These are phyloP conservation scores for Chlamydomonas incerta DNA, from an alignment of 139 green algal genomes.

Conservation along the genomic window DNA sequence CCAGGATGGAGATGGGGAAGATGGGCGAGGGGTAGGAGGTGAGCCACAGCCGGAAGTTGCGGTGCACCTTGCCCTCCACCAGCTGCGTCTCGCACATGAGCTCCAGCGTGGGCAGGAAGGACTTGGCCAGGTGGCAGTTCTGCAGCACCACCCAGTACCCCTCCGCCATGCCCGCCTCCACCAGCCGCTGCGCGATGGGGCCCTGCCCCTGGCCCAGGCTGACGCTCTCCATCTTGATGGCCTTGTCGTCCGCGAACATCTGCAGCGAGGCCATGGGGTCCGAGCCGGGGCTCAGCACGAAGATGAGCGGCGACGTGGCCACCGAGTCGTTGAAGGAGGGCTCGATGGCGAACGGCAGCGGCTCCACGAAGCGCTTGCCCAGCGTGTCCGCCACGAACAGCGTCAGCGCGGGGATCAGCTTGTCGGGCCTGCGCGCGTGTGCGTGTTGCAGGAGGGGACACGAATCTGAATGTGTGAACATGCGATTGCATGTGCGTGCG, in stretches of 20 bases:
- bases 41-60: slow-evolving; percentile 79
- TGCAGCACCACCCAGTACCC: slow-evolving; percentile 86
- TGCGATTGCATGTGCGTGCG: too few relatives aligned
- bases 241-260: slow-evolving; percentile 82
- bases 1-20: slow-evolving; percentile 83
- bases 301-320: slow-evolving; percentile 77
- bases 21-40: slow-evolving; percentile 77
- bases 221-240: slow-evolving; percentile 76
- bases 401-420: slow-evolving; percentile 65
- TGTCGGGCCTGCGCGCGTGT: slow-evolving; percentile 37
- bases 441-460: too few relatives aligned
- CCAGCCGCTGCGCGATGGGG: slow-evolving; percentile 72
- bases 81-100: slow-evolving; percentile 80
- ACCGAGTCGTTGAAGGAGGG: slow-evolving; percentile 79
- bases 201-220: slow-evolving; percentile 85
- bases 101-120: slow-evolving; percentile 81
- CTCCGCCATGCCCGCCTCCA: slow-evolving; percentile 71
- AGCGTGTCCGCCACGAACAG: slow-evolving; percentile 69
- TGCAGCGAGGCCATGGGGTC: slow-evolving; percentile 86
- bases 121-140: slow-evolving; percentile 88
- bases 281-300: slow-evolving; percentile 80
- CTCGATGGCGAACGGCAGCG: slow-evolving; percentile 82
- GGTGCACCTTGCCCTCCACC: slow-evolving; percentile 68
- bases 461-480: too few relatives aligned
- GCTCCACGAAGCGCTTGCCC: slow-evolving; percentile 82